phyloP scores from a whole-genome alignment of 2,329 filamentous ascomycete species.

The Hypoxylon sp. region DNA sequence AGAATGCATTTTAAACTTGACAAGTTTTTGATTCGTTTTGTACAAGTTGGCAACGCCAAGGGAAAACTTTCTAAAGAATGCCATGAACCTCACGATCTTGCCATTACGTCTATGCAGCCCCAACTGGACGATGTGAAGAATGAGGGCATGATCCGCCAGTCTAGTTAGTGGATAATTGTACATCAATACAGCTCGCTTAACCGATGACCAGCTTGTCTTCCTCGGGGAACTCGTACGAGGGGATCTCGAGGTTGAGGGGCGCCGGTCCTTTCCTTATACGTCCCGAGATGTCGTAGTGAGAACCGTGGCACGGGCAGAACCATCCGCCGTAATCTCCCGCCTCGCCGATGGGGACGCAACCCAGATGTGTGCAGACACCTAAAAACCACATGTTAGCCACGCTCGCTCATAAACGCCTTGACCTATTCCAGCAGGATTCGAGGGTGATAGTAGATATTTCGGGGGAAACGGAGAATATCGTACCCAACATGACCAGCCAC shows the following conservation, averaged over 20 bases:
- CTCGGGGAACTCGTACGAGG: slow-evolving; percentile 91
- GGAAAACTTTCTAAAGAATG: slow-evolving; percentile 52
- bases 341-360: slow-evolving; percentile 99
- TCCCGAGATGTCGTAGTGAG: slow-evolving; percentile 99
- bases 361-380: slow-evolving; percentile 99
- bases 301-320: slow-evolving; percentile 99
- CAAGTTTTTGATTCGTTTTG: slow-evolving; percentile 51
- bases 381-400: slow-evolving; percentile 40
- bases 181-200: slow-evolving; percentile 66
- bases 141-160: slow-evolving; percentile 45
- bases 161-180: slow-evolving; percentile 55
- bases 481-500: slow-evolving; percentile 99
- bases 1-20: slow-evolving; percentile 45
- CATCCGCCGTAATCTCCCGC: slow-evolving; percentile 98
- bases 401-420: neutral
- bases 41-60: slow-evolving; percentile 53
- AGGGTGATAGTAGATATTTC: neutral
- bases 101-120: slow-evolving; percentile 50
- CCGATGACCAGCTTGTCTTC: slow-evolving; percentile 92
- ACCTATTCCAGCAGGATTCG: neutral
- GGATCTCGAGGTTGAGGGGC: slow-evolving; percentile 97
- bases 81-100: slow-evolving; percentile 51
- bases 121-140: slow-evolving; percentile 29
- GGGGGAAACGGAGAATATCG: slow-evolving; percentile 46
- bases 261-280: slow-evolving; percentile 98